phyloP scores from a whole-genome alignment of 805 yeast genomes.

The Kazachstania bromeliacearum region DNA sequence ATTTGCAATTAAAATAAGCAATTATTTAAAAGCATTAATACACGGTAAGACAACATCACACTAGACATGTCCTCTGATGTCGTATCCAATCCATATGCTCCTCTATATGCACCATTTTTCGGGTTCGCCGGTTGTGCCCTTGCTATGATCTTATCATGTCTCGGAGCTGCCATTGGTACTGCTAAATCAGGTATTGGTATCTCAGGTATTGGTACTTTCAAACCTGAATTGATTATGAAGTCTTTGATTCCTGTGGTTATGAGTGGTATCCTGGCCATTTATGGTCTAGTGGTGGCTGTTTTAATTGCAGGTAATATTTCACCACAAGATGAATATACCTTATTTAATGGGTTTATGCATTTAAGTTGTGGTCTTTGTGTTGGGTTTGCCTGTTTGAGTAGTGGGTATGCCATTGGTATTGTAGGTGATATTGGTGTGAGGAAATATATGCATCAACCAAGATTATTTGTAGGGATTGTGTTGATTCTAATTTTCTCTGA shows the following conservation, averaged over 20 bases:
- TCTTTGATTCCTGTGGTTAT: conserved; percentile 93
- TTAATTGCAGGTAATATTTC: conserved; percentile 84
- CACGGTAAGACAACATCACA: too few relatives aligned
- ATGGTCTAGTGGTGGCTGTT: conserved; percentile 94
- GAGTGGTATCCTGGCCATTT: conserved; percentile 95
- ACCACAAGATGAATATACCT: conserved; percentile 69
- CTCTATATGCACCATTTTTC: conserved; percentile 91
- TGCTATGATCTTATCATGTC: conserved; percentile 82
- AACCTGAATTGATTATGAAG: conserved; percentile 94
- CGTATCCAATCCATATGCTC: conserved; percentile 51
- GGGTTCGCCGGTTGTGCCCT: conserved; percentile 97
- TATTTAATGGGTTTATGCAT: conserved; percentile 97
- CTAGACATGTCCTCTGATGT: conserved; percentile 8
- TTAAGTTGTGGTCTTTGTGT: conserved; percentile 92
- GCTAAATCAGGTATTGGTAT: conserved; percentile 98
- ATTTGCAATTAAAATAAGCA: too few relatives aligned
- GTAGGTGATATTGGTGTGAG: conserved; percentile 93
- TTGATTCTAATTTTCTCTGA: conserved; percentile 85
- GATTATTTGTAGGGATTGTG: conserved; percentile 82
- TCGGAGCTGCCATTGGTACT: conserved; percentile 98
- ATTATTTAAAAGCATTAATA: too few relatives aligned
- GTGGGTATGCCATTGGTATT: conserved; percentile 93
- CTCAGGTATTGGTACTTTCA: conserved; percentile 94
- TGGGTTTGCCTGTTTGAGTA: conserved; percentile 92
- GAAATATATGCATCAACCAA: conserved; percentile 78